phyloP scores from a whole-genome alignment of 331 rosid species.

The Quercus phellos region DNA sequence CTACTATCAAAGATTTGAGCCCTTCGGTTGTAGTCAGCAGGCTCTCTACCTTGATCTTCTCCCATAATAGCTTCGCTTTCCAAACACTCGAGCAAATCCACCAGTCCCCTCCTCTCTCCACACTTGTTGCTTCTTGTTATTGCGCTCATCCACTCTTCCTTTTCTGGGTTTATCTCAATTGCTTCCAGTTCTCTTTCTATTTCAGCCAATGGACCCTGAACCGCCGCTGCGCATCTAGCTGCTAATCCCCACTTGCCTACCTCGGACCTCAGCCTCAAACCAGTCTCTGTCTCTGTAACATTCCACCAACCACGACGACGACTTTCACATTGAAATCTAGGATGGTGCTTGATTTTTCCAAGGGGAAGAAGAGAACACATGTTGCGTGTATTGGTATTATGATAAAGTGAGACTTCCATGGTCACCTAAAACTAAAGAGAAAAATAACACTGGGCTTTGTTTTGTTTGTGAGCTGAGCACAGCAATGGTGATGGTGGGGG shows the following conservation, averaged over 20 bases:
- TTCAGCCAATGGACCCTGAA: slow-evolving; percentile 25
- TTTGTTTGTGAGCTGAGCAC: too few relatives aligned
- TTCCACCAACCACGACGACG: not conserved
- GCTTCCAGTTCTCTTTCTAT: slow-evolving; percentile 39
- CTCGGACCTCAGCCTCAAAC: not conserved
- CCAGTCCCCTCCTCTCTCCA: slow-evolving; percentile 41
- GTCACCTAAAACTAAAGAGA: not conserved
- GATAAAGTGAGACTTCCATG: slow-evolving; percentile 31
- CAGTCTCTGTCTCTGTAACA: not conserved
- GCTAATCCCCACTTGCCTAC: slow-evolving; percentile 1
- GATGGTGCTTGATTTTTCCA: not conserved
- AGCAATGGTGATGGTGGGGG: too few relatives aligned
- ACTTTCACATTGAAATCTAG: not conserved
- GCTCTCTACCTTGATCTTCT: slow-evolving; percentile 69
- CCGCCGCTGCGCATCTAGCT: slow-evolving; percentile 27
- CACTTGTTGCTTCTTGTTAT: slow-evolving; percentile 31
- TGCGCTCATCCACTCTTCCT: slow-evolving; percentile 15
- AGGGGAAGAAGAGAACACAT: slow-evolving; percentile 3
- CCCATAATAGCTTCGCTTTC: slow-evolving; percentile 87
- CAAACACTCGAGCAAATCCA: slow-evolving; percentile 68
- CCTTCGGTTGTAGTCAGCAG: slow-evolving; percentile 65
- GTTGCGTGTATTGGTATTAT: not conserved
- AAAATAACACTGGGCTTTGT: too few relatives aligned
- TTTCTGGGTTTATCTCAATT: slow-evolving; percentile 29
- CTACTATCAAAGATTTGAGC: slow-evolving; percentile 68